Evolutionary conservation across 2,329 filamentous ascomycete genomes (phyloP), one percentile per base, ranked within the genome.

Genomic region (Ascosphaera acerosa): DNA sequence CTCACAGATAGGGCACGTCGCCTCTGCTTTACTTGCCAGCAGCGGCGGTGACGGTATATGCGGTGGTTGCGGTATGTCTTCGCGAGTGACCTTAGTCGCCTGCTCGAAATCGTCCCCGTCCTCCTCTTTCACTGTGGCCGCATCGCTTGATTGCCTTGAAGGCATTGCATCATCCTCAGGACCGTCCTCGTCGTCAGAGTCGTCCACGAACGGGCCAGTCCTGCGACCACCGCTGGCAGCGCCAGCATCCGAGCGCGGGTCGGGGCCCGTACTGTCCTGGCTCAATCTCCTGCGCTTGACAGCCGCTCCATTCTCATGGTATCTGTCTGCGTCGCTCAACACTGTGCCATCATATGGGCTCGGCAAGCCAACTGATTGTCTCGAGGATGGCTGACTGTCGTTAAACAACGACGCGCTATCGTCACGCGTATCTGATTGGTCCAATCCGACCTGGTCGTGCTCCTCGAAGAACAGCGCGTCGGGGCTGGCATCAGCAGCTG

Each of bases 1-100:
- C 41, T 64, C 66, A 48, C 87, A 94, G 17, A 94, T 70, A 1
- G 84, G 84, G 47, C 82, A 94, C 15, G 51, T 46, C 2, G 54
- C 42, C 4, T 42, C 43, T 26, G n/a, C n/a, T n/a, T n/a, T n/a
- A n/a, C n/a, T n/a, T n/a, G n/a, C n/a, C n/a, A n/a, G n/a, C n/a
- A n/a, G n/a, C n/a, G n/a, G n/a, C n/a, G n/a, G n/a, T n/a, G n/a
- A n/a, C n/a, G n/a, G n/a, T n/a, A n/a, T n/a, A n/a, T n/a, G n/a
- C n/a, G n/a, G n/a, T n/a, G n/a, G n/a, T n/a, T n/a, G n/a, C n/a
- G n/a, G n/a, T n/a, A n/a, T n/a, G n/a, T 49, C 44, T 15, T 42
- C 36, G 15, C 31, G 34, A 6, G 29, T 18, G 34, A 32, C 73
- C 55, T 7, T 65, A 61, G 27, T 67, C 67, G 17, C 40, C 26